Evolutionary conservation across 176 grass and related monocot genomes (phyloP), one percentile per base, ranked within the genome.

Genomic region (Avena atlantica): DNA sequence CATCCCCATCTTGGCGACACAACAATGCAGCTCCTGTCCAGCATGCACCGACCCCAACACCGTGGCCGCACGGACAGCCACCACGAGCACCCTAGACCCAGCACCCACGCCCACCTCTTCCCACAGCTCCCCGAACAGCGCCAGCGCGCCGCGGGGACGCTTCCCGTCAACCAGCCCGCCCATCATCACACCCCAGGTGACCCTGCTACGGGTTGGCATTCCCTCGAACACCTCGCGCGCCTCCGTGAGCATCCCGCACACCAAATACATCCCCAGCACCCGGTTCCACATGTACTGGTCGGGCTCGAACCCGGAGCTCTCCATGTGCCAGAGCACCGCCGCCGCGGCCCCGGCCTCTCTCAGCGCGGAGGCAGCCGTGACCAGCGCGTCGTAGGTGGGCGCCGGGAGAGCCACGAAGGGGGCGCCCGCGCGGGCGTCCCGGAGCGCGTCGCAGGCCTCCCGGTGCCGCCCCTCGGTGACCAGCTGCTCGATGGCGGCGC

Each of bases 381-480:
- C 60, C 70, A 98, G 86, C 9, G 90, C 64, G 55, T 91, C 85
- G 76, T 98, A 95, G n/a, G 93, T 92, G 34, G 86, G 20, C 0
- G 56, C 51, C 10, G 27, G 83, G 56, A 85, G 83, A 0, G 79
- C 79, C 78, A 50, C 59, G 59, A 91, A 81, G 2, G 87, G 60
- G 24, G 68, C 69, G 11, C 6, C 49, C 7, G 71, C 70, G 9
- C 82, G 90, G 27, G 80, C 84, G 14, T 86, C 53, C 79, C 91
- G 87, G 76, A 98, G 95, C 86, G 89, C 65, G 81, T 95, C 90
- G 63, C 92, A 87, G 14, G 93, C 93, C 44, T 95, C 90, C 6
- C 61, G 75, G 69, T 92, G 88, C 52, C 81, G 87, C 51, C 89
- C 91, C 36, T 79, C 81, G 12, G 89, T 56, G 15, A 86, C 81